Evolutionary conservation across 2,329 filamentous ascomycete species (phyloP), one percentile per base, ranked within the genome.

Genomic region (Penicillium sp.): DNA sequence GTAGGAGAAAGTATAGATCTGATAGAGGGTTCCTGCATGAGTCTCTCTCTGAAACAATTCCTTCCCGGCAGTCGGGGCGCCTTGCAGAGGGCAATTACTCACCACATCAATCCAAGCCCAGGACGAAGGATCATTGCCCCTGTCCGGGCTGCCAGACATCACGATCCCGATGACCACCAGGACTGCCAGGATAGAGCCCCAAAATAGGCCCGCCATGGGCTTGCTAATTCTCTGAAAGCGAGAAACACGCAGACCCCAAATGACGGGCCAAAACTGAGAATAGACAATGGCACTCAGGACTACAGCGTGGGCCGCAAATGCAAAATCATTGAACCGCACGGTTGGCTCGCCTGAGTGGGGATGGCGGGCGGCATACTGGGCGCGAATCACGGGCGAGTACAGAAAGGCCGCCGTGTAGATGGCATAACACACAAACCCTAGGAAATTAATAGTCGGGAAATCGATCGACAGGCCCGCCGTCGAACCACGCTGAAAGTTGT

Each of bases 391-490:
- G 2, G 86, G 76, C 13, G 88, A 94, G 67, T 81, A 94, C 52
- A 91, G 81, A 58, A 97, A 87, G 1, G 81, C 74, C 7, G 74
- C 63, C 33, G 86, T 94, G 51, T 85, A 94, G 25, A 84, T 70
- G 32, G 85, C 75, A 68, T 96, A 96, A 50, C 61, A 76, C 47
- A 78, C 70, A 57, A 79, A 81, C 1, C 79, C 78, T 15, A 77
- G 78, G 48, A 83, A 80, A 29, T 72, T 87, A 55, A 86, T 78
- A 18, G 69, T 84, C 8, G 88, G 88, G 58, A 94, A 96, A 64
- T 96, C 90, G 50, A 94, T 83, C 1, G 88, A 87, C 4, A 91
- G 83, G 27, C 93, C 93, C 14, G 80, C 77, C 4, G 90, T 96
- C 7, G 87, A 86, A 41, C 80, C 79, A 38, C 88, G 83, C 19